Evolutionary conservation across 805 yeast genomes (phyloP).

Genomic region (Ogataea nonfermentans): DNA sequence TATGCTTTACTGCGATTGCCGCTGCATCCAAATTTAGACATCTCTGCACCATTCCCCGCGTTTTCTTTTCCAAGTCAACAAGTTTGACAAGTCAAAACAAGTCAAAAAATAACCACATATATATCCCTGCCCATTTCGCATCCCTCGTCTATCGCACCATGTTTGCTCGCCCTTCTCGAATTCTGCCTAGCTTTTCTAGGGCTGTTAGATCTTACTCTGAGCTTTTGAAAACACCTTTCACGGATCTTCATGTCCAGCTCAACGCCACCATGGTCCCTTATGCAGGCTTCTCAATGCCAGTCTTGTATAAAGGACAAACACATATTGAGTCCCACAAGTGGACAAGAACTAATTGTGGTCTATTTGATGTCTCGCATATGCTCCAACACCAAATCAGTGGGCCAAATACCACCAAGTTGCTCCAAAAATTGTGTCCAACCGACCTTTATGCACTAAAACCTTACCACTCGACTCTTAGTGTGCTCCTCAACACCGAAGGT

Average conservation of each 20-base stretch:
- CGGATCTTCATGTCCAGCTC: slow-evolving; percentile 70
- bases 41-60: too few species aligned
- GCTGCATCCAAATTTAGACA: too few species aligned
- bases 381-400: slow-evolving; percentile 83
- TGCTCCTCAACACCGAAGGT: slow-evolving; percentile 62
- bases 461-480: slow-evolving; percentile 71
- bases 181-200: background rate
- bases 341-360: slow-evolving; percentile 85
- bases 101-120: background rate
- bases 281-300: slow-evolving; percentile 97
- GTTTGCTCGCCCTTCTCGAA: slow-evolving; percentile 1
- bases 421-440: slow-evolving; percentile 85
- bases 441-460: slow-evolving; percentile 60
- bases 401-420: slow-evolving; percentile 57
- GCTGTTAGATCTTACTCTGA: slow-evolving; percentile 16
- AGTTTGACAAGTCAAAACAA: background rate
- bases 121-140: background rate
- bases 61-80: background rate
- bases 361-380: slow-evolving; percentile 98
- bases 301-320: slow-evolving; percentile 75
- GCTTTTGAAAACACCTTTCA: slow-evolving; percentile 67
- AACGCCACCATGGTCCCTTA: slow-evolving; percentile 94
- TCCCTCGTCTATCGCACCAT: background rate
- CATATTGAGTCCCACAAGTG: slow-evolving; percentile 94
- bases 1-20: too few species aligned